These are phyloP conservation scores for Peterozyma xylosa DNA, from an alignment of 805 yeast species.

Conservation along the genomic window DNA sequence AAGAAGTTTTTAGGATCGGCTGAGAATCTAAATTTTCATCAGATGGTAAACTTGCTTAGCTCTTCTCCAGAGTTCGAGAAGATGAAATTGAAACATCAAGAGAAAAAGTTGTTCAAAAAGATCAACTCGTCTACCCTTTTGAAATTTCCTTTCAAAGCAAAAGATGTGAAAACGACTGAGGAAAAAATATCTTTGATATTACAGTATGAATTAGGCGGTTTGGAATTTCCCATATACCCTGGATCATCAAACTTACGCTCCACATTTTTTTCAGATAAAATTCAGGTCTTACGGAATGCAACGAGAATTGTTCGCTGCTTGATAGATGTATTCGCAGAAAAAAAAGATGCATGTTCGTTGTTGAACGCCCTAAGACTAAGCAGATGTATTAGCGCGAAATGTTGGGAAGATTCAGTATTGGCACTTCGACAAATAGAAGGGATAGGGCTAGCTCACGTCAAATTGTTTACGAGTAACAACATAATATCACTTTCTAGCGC, in stretches of 20 bases:
- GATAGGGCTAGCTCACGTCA: slow-evolving; percentile 32
- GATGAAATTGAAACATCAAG: slow-evolving; percentile 32
- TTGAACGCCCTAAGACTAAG: slow-evolving; percentile 27
- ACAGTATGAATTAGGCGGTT: slow-evolving; percentile 44
- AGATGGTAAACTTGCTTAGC: slow-evolving; percentile 21
- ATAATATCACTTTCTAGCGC: slow-evolving; percentile 25
- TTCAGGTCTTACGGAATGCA: slow-evolving; percentile 31
- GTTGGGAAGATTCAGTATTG: slow-evolving; percentile 44
- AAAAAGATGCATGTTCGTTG: slow-evolving; percentile 34
- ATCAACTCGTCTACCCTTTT: slow-evolving; percentile 32
- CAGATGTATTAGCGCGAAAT: slow-evolving; percentile 32
- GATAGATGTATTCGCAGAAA: slow-evolving; percentile 33
- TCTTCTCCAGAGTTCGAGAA: slow-evolving; percentile 31
- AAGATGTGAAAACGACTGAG: slow-evolving; percentile 17
- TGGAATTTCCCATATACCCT: slow-evolving; percentile 35
- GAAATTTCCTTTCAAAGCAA: slow-evolving; percentile 26
- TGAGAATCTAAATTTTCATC: slow-evolving; percentile 10
- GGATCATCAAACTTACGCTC: slow-evolving; percentile 31
- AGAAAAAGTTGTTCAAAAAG: slow-evolving; percentile 35
- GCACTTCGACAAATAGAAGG: slow-evolving; percentile 41
- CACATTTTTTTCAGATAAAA: slow-evolving; percentile 35
- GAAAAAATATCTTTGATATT: slow-evolving; percentile 35
- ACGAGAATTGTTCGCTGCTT: slow-evolving; percentile 35
- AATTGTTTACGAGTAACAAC: slow-evolving; percentile 28
- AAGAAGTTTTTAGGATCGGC: slow-evolving; percentile 20